These are phyloP conservation scores for Lachnellula subtilissima DNA, from an alignment of 2,329 filamentous ascomycete species.

Conservation along the genomic window DNA sequence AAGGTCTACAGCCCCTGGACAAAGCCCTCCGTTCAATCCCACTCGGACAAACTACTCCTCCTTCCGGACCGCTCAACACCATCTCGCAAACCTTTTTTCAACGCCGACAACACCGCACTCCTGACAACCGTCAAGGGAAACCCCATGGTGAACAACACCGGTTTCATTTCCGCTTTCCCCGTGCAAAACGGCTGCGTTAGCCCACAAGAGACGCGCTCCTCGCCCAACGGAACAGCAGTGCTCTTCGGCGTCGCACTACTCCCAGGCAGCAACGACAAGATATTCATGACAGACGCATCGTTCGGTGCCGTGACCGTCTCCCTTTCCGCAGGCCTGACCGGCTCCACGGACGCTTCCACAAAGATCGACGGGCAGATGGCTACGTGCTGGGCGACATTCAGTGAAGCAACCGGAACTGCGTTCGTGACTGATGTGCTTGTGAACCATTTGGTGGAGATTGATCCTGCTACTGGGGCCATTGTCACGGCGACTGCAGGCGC, in stretches of 20 bases:
- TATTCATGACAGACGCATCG: constrained; percentile 52
- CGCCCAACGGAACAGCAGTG: constrained; percentile 50
- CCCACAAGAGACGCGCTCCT: constrained; percentile 33
- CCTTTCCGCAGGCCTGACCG: constrained; percentile 41
- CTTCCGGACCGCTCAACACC: constrained; percentile 52
- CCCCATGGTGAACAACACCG: constrained; percentile 47
- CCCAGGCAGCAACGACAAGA: constrained; percentile 34
- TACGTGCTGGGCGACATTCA: constrained; percentile 56
- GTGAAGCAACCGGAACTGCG: constrained; percentile 42
- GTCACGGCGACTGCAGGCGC: constrained; percentile 39
- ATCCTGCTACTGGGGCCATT: constrained; percentile 43
- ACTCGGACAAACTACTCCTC: constrained; percentile 53
- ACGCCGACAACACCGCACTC: constrained; percentile 46
- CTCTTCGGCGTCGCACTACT: constrained; percentile 50
- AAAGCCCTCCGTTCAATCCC: constrained; percentile 40
- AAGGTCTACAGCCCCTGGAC: constrained; percentile 42
- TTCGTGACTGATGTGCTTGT: constrained; percentile 54
- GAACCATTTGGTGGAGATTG: constrained; percentile 54
- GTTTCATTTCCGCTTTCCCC: constrained; percentile 50
- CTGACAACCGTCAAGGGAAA: constrained; percentile 58
- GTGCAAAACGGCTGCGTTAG: constrained; percentile 31
- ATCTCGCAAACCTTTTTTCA: constrained; percentile 60
- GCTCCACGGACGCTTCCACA: constrained; percentile 31
- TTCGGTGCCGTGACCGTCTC: constrained; percentile 51
- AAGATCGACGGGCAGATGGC: constrained; percentile 47